A percentile compares a stretch with the other conserved stretches of the same genome.
Conservation (phyloP, 306 rosid genomes). For the Morella rubra region DNA sequence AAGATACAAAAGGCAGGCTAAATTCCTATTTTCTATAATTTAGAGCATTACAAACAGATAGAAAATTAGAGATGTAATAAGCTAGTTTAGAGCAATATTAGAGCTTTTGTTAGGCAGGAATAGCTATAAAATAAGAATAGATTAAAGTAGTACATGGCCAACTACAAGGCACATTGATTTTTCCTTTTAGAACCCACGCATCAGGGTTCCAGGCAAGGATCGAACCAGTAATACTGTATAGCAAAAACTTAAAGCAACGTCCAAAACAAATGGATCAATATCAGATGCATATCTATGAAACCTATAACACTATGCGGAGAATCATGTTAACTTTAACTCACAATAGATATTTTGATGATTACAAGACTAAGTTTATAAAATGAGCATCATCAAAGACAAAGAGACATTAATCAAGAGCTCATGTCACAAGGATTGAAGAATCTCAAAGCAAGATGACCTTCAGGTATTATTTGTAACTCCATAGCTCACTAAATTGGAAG, state of each 20-base stretch:
- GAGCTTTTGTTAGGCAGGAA: background rate
- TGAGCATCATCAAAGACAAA: too few species aligned
- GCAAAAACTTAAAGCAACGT: background rate
- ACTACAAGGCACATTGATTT: background rate
- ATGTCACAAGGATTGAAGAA: too few species aligned
- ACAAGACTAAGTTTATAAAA: too few species aligned
- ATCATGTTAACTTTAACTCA: background rate
- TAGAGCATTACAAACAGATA: constrained; percentile 2
- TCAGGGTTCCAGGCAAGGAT: background rate
- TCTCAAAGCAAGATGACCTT: too few species aligned
- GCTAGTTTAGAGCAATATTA: constrained; percentile 14
- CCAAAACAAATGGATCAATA: background rate
- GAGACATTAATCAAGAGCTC: too few species aligned
- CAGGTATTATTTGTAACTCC: too few species aligned
- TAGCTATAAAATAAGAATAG: background rate
- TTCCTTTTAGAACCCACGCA: too few species aligned
- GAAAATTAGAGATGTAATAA: constrained; percentile 14
- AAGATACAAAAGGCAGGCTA: background rate
- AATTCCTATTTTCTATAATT: constrained; percentile 13
- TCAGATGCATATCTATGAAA: constrained; percentile 10
- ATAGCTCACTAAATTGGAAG: too few species aligned
- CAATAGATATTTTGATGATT: too few species aligned
- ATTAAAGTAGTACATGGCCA: background rate
- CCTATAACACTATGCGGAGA: constrained; percentile 5
- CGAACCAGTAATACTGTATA: background rate